phyloP scores from a whole-genome alignment of 768 basidiomycete species.

The Trametes villosa region DNA sequence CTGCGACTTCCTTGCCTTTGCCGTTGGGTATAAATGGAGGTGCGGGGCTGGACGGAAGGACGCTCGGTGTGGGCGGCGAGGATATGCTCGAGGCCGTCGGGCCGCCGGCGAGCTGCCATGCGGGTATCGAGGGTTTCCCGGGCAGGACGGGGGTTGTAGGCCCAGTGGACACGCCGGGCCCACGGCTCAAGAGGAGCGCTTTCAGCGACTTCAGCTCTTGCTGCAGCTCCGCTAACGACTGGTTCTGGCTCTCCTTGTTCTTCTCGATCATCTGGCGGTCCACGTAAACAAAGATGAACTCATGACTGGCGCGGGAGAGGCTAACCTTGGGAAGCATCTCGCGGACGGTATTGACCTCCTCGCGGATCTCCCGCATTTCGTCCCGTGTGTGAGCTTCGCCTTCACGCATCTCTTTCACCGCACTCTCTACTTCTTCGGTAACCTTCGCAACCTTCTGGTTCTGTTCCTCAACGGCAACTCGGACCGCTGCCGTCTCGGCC shows the following conservation, averaged over 20 bases:
- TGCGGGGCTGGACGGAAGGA: slow-evolving; percentile 8
- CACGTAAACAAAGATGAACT: slow-evolving; percentile 10
- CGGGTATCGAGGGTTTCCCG: slow-evolving; percentile 77
- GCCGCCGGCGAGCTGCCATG: slow-evolving; percentile 80
- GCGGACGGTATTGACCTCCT: slow-evolving; percentile 87
- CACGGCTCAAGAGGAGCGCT: slow-evolving; percentile 79
- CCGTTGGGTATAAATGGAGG: slow-evolving; percentile 41
- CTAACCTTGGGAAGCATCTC: slow-evolving; percentile 92
- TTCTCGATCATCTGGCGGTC: slow-evolving; percentile 90
- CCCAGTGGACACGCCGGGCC: slow-evolving; percentile 52
- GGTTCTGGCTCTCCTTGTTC: slow-evolving; percentile 82
- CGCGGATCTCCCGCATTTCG: slow-evolving; percentile 90
- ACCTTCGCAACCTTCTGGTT: slow-evolving; percentile 71
- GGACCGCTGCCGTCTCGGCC: slow-evolving; percentile 72
- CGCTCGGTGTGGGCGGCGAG: slow-evolving; percentile 21
- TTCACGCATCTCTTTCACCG: slow-evolving; percentile 75
- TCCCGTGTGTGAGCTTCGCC: slow-evolving; percentile 80
- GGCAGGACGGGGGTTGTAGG: slow-evolving; percentile 53
- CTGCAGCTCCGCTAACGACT: slow-evolving; percentile 85
- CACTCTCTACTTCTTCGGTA: slow-evolving; percentile 71
- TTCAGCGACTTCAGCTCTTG: slow-evolving; percentile 95
- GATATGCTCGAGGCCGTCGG: slow-evolving; percentile 13
- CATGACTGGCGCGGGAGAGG: slow-evolving; percentile 7
- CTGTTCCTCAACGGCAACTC: slow-evolving; percentile 76
- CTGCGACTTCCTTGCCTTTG: slow-evolving; percentile 63